These are phyloP conservation scores for Helotiales sp. DNA, from an alignment of 2,329 filamentous ascomycete genomes.

Conservation along the genomic window DNA sequence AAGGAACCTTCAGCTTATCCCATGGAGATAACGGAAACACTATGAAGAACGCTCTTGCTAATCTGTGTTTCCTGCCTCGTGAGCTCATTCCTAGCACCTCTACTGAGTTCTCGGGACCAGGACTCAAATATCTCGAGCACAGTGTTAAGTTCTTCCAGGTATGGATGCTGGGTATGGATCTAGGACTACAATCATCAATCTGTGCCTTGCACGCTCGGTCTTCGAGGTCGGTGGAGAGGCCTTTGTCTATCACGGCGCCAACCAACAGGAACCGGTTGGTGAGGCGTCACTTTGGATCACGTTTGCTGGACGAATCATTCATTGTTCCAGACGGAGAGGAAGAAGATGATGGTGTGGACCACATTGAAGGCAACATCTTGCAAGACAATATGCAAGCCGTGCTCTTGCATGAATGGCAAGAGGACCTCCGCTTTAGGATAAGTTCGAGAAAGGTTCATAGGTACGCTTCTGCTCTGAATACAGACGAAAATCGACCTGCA, in stretches of 20 bases:
- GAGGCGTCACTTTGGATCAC: conserved; percentile 3
- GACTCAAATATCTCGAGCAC: conserved; percentile 34
- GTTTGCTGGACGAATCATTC: conserved; percentile 25
- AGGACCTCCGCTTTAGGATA: conserved; percentile 20
- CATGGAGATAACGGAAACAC: not conserved
- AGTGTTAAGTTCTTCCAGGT: conserved; percentile 49
- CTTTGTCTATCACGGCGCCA: conserved; percentile 11
- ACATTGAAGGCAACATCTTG: not conserved
- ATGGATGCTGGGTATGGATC: conserved; percentile 42
- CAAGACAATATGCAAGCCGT: not conserved
- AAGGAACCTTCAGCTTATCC: conserved; percentile 23
- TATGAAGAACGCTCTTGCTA: not conserved
- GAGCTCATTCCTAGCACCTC: conserved; percentile 7
- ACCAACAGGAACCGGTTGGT: conserved; percentile 10
- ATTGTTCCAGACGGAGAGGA: conserved; percentile 27
- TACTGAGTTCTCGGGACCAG: conserved; percentile 8
- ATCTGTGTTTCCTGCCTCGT: conserved; percentile 18
- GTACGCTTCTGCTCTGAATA: conserved; percentile 7
- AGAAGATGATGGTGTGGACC: not conserved
- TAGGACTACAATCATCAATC: conserved; percentile 45
- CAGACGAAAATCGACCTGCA: not conserved
- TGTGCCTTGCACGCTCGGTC: conserved; percentile 25
- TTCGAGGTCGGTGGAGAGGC: not conserved
- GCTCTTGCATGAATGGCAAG: not conserved
- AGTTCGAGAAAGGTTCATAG: conserved; percentile 24